A percentile compares a stretch with the other conserved stretches of the same genome.
These are phyloP conservation scores for Penstemon eatonii DNA, from an alignment of 257 asterid genomes.

Conservation along the genomic window DNA sequence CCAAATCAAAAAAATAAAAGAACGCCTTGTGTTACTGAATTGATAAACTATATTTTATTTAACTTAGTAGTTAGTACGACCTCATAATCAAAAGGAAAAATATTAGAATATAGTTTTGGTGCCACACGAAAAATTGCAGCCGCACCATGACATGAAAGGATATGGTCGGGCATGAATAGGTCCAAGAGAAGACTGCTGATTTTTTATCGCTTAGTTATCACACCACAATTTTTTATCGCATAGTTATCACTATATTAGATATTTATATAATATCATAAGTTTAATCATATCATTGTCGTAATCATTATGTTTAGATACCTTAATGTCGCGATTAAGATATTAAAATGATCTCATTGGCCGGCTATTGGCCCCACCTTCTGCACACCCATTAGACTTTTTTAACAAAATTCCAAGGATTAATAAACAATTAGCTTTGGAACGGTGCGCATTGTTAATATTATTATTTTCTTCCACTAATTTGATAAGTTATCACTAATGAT, in stretches of 20 bases:
- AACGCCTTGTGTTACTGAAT: too few relatives aligned
- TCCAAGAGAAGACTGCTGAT: constrained; percentile 26
- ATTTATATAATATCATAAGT: background rate
- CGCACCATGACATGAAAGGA: constrained; percentile 37
- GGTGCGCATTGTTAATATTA: constrained; percentile 36
- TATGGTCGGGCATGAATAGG: constrained; percentile 41
- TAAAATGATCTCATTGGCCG: constrained; percentile 83
- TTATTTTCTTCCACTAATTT: background rate
- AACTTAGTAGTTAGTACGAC: background rate
- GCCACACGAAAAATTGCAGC: constrained; percentile 19
- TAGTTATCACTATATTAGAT: constrained; percentile 30
- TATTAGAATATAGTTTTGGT: too few relatives aligned
- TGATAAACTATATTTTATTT: too few relatives aligned
- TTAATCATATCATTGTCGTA: constrained; percentile 47
- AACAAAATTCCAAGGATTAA: constrained; percentile 27
- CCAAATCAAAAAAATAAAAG: too few relatives aligned
- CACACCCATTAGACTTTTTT: constrained; percentile 37
- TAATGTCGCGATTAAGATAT: constrained; percentile 45
- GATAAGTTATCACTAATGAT: constrained; percentile 8
- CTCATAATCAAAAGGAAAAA: background rate
- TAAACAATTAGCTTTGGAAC: constrained; percentile 24
- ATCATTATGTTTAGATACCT: constrained; percentile 37
- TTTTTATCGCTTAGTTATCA: constrained; percentile 18
- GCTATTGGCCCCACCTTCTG: constrained; percentile 46
- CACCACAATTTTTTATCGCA: constrained; percentile 28